Evolutionary conservation across 495 filamentous ascomycete genomes (phyloP).

Genomic region (Pyronema omphalodes): DNA sequence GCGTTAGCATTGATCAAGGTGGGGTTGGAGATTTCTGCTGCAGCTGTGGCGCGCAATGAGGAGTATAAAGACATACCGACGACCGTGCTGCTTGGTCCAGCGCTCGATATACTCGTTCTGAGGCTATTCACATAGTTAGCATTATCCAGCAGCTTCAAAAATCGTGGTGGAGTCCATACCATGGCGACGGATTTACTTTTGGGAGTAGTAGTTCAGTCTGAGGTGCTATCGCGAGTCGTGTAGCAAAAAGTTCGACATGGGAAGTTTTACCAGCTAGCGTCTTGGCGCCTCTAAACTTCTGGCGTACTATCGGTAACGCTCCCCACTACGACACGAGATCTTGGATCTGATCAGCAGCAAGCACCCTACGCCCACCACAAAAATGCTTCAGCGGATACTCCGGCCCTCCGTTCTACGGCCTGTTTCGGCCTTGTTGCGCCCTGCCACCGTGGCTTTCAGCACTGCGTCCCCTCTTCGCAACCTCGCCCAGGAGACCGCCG

Average conservation of each 20-base stretch:
- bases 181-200: neutral
- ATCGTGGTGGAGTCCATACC: neutral
- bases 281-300: no score
- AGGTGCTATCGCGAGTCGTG: neutral
- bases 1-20: conserved; percentile 2
- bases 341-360: neutral
- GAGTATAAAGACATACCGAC: conserved; percentile 29
- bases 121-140: neutral
- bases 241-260: neutral
- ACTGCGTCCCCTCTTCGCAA: neutral
- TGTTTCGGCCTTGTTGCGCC: neutral
- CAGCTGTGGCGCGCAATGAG: neutral
- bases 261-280: neutral
- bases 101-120: conserved; percentile 48
- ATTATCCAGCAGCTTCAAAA: no score
- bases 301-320: no score
- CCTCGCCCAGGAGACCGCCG: neutral
- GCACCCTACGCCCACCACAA: neutral
- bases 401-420: neutral
- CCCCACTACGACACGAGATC: neutral
- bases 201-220: neutral
- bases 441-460: neutral
- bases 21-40: neutral
- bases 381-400: conserved; percentile 4
- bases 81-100: conserved; percentile 63